Conservation (phyloP, 495 filamentous ascomycete species). For the Penicillium canescens region DNA sequence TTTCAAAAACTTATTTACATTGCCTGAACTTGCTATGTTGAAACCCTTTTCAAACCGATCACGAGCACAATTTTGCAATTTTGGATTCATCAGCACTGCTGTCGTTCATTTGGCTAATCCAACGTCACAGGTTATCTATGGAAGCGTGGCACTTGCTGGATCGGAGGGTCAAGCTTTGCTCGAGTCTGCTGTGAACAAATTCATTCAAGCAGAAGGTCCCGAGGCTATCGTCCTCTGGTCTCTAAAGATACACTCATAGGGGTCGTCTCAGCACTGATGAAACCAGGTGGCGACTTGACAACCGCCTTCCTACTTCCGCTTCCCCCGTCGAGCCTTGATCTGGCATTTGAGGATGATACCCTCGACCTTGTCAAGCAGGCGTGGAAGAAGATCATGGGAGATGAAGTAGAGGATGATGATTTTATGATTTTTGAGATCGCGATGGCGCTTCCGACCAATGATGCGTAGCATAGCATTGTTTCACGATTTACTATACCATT, state of each 20-base stretch:
- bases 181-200: slow-evolving; percentile 51
- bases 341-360: slow-evolving; percentile 68
- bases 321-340: slow-evolving; percentile 57
- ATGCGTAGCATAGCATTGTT: slow-evolving; percentile 12
- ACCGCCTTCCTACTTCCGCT: slow-evolving; percentile 28
- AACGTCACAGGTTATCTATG: slow-evolving; percentile 65
- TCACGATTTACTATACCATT: background rate
- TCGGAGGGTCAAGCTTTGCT: slow-evolving; percentile 43
- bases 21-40: slow-evolving; percentile 87
- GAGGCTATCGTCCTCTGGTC: slow-evolving; percentile 55
- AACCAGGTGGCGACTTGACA: slow-evolving; percentile 6
- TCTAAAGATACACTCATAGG: slow-evolving; percentile 61
- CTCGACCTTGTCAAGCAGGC: slow-evolving; percentile 60
- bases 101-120: slow-evolving; percentile 45
- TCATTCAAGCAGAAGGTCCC: slow-evolving; percentile 44
- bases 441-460: slow-evolving; percentile 36
- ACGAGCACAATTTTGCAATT: slow-evolving; percentile 30
- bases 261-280: slow-evolving; percentile 23
- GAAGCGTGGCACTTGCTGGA: slow-evolving; percentile 46
- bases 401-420: slow-evolving; percentile 40
- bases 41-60: slow-evolving; percentile 69
- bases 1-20: slow-evolving; percentile 96
- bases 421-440: slow-evolving; percentile 65
- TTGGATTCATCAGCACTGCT: slow-evolving; percentile 9
- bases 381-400: slow-evolving; percentile 63